These are phyloP conservation scores for Cladorrhinum sp. DNA, from an alignment of 2,329 filamentous ascomycete genomes.

Conservation along the genomic window DNA sequence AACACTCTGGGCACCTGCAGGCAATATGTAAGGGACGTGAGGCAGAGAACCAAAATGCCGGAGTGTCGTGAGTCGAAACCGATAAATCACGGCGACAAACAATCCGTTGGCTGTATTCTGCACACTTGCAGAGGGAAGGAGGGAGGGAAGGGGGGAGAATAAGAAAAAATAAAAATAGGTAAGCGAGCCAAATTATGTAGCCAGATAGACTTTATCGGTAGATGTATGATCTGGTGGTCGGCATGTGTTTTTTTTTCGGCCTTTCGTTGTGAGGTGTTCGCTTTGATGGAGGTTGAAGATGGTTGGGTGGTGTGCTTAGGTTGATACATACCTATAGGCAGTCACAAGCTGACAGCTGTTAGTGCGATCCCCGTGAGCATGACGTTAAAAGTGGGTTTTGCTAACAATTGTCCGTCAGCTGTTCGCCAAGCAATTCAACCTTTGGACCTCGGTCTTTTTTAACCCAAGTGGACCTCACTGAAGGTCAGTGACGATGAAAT, in stretches of 20 bases:
- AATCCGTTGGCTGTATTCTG: neutral
- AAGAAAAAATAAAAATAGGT: neutral
- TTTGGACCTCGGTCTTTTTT: neutral
- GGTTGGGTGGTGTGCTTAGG: neutral
- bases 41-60: neutral
- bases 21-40: constrained; percentile 16
- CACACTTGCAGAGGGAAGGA: neutral
- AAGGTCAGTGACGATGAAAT: constrained; percentile 2
- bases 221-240: neutral
- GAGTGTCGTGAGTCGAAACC: neutral
- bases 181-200: constrained; percentile 2
- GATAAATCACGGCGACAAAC: neutral
- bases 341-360: neutral
- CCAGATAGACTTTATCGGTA: neutral
- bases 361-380: too few relatives aligned
- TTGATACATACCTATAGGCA: neutral
- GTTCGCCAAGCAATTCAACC: constrained; percentile 1
- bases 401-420: neutral
- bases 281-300: neutral
- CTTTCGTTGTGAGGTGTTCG: neutral
- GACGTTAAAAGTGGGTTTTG: neutral
- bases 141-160: too few relatives aligned
- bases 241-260: too few relatives aligned
- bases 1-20: constrained; percentile 8
- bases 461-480: neutral